Percentiles rank a stretch among this genome's conserved stretches.
Conservation (phyloP, 2,329 filamentous ascomycete genomes). For the Monosporascus cannonballus region DNA sequence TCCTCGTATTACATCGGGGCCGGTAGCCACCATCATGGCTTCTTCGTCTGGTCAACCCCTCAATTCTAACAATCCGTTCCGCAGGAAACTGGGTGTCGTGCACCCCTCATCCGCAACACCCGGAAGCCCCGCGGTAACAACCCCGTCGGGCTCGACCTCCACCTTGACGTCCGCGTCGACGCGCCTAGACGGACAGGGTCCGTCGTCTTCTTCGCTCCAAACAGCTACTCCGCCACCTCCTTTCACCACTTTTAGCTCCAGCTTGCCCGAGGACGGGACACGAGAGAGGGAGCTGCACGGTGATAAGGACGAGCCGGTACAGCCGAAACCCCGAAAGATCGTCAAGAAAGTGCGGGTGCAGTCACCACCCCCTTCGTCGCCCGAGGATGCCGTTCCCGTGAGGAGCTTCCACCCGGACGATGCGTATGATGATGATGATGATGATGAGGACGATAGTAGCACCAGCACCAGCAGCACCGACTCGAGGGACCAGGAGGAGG, state of each 20-base stretch:
- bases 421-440: constrained; percentile 18
- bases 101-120: constrained; percentile 11
- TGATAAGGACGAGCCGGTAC: constrained; percentile 25
- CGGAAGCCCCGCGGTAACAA: constrained; percentile 7
- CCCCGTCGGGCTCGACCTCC: constrained; percentile 8
- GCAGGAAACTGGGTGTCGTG: constrained; percentile 31
- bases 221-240: constrained; percentile 15
- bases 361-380: constrained; percentile 56
- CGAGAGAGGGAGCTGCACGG: constrained; percentile 3
- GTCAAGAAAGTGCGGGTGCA: constrained; percentile 63
- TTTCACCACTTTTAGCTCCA: constrained; percentile 26
- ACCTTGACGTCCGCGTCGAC: constrained; percentile 5
- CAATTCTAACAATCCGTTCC: constrained; percentile 47
- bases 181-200: no score
- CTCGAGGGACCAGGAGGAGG: constrained; percentile 20
- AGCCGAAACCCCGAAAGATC: constrained; percentile 38
- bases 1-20: not conserved
- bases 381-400: constrained; percentile 40
- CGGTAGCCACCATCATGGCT: constrained; percentile 22
- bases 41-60: constrained; percentile 28
- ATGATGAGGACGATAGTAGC: constrained; percentile 11
- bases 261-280: constrained; percentile 27
- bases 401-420: constrained; percentile 14
- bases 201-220: no score
- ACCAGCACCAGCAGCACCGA: constrained; percentile 23